A percentile compares a stretch with the other conserved stretches of the same genome.
Conservation (phyloP, 148 eudicot species). For the Rhododendron ovatum region DNA sequence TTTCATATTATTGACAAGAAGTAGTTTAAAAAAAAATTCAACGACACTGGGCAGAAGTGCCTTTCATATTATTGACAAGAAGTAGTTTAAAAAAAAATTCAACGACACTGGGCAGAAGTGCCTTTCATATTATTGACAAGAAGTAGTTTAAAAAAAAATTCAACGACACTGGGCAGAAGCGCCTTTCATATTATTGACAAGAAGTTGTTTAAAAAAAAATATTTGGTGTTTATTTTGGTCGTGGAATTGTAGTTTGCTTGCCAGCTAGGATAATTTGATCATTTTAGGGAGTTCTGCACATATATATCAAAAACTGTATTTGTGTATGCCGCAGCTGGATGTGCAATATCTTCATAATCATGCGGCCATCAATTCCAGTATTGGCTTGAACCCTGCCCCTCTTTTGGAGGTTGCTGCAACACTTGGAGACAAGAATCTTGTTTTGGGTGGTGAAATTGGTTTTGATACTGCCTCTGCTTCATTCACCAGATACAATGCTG, state of each 20-base stretch:
- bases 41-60: not conserved
- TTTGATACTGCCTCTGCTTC: constrained; percentile 85
- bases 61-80: not conserved
- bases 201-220: not conserved
- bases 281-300: not conserved
- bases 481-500: constrained; percentile 80
- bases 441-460: constrained; percentile 83
- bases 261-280: not conserved
- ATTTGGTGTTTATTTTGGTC: not conserved
- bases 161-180: not conserved
- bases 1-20: not conserved
- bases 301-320: not conserved
- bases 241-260: not conserved
- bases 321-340: constrained; percentile 56
- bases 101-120: not conserved
- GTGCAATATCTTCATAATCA: constrained; percentile 63
- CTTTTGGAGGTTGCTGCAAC: constrained; percentile 65
- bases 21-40: not conserved
- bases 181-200: not conserved
- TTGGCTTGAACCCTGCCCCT: constrained; percentile 80
- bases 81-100: not conserved
- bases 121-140: not conserved
- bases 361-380: constrained; percentile 68
- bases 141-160: not conserved
- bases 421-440: constrained; percentile 58